Evolutionary conservation across 176 grass and related monocot species (phyloP).

Genomic region (Hordeum marinum): DNA sequence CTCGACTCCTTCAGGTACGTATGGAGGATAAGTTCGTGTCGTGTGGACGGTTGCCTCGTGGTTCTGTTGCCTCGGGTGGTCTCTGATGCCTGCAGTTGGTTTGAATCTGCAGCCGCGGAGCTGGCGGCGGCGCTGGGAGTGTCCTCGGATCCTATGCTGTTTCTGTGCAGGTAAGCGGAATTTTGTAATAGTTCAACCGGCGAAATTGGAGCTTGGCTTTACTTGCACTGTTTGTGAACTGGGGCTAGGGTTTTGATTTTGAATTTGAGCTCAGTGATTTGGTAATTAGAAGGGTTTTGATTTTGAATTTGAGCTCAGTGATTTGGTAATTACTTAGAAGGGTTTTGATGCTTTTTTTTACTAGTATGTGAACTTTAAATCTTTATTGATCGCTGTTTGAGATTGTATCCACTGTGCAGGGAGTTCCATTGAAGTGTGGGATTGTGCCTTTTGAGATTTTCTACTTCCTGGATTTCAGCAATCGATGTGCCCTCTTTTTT

Average conservation of each 20-base stretch:
- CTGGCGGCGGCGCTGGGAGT: constrained; percentile 51
- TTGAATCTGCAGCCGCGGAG: constrained; percentile 46
- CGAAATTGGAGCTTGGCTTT: neutral
- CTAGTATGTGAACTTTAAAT: neutral
- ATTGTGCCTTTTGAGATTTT: neutral
- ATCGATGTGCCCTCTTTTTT: neutral
- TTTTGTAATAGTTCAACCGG: neutral
- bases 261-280: constrained; percentile 5
- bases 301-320: neutral
- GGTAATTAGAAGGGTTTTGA: neutral
- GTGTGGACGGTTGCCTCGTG: neutral
- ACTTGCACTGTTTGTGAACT: neutral
- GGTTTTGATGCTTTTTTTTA: neutral
- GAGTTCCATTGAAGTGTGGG: neutral
- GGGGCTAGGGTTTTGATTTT: constrained; percentile 26
- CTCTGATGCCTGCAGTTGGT: constrained; percentile 20
- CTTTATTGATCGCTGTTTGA: neutral
- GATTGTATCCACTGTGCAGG: neutral
- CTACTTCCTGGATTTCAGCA: neutral
- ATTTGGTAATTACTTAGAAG: neutral
- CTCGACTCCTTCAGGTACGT: constrained; percentile 59
- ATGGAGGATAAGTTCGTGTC: neutral
- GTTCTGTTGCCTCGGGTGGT: neutral
- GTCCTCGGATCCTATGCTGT: constrained; percentile 85
- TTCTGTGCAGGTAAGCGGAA: constrained; percentile 68